Conservation (phyloP, 164 flowering plant genomes). For the Cinnamomum micranthum region DNA sequence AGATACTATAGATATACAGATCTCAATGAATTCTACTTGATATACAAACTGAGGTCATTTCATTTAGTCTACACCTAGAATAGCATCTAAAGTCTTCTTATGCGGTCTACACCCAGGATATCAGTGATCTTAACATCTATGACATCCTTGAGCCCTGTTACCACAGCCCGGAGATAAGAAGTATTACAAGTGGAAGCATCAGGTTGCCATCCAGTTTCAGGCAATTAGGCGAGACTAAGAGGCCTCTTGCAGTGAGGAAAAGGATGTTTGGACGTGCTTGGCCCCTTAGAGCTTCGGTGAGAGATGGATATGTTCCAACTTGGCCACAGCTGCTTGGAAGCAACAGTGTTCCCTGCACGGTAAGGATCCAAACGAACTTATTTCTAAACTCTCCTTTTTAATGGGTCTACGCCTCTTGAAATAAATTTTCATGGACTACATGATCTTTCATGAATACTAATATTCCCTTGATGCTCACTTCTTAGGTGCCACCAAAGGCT, state of each 20-base stretch:
- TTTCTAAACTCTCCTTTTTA: background rate
- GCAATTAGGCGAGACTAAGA: conserved; percentile 68
- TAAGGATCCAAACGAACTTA: conserved; percentile 32
- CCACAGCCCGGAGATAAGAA: conserved; percentile 33
- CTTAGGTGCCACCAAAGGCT: too few species aligned
- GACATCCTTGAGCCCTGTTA: conserved; percentile 88
- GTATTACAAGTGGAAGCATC: conserved; percentile 17
- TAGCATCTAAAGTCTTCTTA: conserved; percentile 13
- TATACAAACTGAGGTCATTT: background rate
- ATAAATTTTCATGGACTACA: background rate
- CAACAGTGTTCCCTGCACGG: conserved; percentile 66
- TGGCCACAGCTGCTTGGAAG: conserved; percentile 69
- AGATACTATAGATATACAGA: background rate
- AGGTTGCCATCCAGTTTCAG: conserved; percentile 70
- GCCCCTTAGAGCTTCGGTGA: conserved; percentile 82
- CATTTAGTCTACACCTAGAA: conserved; percentile 28
- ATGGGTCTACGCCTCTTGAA: background rate
- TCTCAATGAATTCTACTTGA: background rate
- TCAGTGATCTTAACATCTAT: conserved; percentile 61
- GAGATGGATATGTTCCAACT: conserved; percentile 74
- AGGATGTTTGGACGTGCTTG: conserved; percentile 97
- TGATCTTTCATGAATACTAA: background rate
- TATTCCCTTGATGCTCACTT: too few species aligned
- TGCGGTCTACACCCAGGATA: conserved; percentile 31
- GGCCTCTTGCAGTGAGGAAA: conserved; percentile 75